Evolutionary conservation across 1,284 basidiomycete species (phyloP).

Genomic region (Cutaneotrichosporon arboriforme): DNA sequence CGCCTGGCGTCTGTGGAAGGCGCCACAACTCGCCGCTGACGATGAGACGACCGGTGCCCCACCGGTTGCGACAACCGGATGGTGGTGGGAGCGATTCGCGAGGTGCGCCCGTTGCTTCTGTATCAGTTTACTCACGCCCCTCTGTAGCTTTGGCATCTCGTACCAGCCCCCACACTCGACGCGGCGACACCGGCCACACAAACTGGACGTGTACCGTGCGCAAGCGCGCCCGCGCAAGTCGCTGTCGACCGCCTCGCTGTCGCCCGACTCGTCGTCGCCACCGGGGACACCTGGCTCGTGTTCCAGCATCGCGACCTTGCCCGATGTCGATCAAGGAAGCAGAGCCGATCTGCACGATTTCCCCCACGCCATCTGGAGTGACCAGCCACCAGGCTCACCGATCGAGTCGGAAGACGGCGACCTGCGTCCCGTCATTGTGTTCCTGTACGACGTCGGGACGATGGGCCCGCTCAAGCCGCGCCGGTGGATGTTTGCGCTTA

Average conservation of each 20-base stretch:
- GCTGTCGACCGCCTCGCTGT: background rate
- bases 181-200: background rate
- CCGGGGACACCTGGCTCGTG: background rate
- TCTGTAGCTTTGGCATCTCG: conserved; percentile 11
- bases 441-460: conserved; percentile 26
- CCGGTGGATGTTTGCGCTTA: conserved; percentile 22
- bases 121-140: background rate
- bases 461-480: conserved; percentile 18
- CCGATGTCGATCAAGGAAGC: conserved; percentile 16
- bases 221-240: conserved; percentile 1
- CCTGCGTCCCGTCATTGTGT: conserved; percentile 20
- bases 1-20: conserved; percentile 6
- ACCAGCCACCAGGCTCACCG: conserved; percentile 12
- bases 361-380: conserved; percentile 11
- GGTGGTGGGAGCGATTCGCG: conserved; percentile 16
- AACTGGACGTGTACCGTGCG: conserved; percentile 17
- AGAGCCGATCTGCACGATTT: conserved; percentile 12
- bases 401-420: conserved; percentile 1
- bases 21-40: background rate
- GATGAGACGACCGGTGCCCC: background rate
- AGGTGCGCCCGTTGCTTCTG: conserved; percentile 1
- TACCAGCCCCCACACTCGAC: conserved; percentile 7
- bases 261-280: conserved; percentile 8
- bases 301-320: conserved; percentile 7
- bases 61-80: background rate